Evolutionary conservation across 2,329 filamentous ascomycete species (phyloP).

Genomic region (Microdochium trichocladiopsis): DNA sequence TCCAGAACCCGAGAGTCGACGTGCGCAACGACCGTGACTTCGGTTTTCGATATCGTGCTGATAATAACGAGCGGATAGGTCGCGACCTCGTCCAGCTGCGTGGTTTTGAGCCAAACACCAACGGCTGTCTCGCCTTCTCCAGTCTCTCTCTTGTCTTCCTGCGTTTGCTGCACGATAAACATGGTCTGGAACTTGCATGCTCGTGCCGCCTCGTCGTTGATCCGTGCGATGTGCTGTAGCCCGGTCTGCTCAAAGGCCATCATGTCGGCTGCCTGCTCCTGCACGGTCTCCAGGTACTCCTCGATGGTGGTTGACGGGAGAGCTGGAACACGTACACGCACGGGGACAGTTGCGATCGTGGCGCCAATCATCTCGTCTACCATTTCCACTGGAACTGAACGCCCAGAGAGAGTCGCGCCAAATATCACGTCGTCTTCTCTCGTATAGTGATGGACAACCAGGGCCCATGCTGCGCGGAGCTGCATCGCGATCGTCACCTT

Average conservation of each 20-base stretch:
- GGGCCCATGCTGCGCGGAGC: background rate
- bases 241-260: constrained; percentile 1
- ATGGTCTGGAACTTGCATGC: constrained; percentile 1
- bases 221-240: background rate
- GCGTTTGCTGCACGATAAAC: constrained; percentile 1
- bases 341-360: constrained; percentile 31
- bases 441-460: background rate
- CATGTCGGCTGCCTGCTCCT: background rate
- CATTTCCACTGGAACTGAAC: constrained; percentile 9
- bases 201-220: background rate
- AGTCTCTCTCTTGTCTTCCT: background rate
- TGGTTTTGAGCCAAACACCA: background rate
- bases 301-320: constrained; percentile 18
- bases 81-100: background rate
- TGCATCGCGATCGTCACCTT: background rate
- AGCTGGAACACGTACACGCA: constrained; percentile 20
- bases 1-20: background rate
- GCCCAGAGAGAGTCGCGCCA: constrained; percentile 30
- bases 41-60: background rate
- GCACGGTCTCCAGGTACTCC: constrained; percentile 30
- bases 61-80: background rate
- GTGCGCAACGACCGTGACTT: background rate
- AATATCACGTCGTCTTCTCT: constrained; percentile 16
- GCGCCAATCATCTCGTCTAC: constrained; percentile 9
- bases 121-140: background rate